Evolutionary conservation across 2,329 filamentous ascomycete genomes (phyloP), one percentile per base, ranked within the genome.

Genomic region (Aspergillus unguis): DNA sequence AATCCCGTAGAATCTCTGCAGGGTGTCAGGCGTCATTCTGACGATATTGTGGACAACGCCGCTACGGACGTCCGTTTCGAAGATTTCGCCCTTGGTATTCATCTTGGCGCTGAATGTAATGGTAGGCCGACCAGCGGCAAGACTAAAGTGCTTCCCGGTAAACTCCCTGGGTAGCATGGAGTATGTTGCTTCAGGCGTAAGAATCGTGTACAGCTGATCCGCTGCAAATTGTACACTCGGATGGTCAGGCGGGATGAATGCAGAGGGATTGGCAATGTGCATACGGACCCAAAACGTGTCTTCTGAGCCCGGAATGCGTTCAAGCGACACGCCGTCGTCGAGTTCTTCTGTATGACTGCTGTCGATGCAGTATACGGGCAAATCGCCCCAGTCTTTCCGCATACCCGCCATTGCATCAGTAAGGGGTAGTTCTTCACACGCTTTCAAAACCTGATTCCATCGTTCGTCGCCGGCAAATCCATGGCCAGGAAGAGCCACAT

Each of bases 241-340:
- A 52, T 80, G 73, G 6, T 80, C 71, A 28, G 74, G 75, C 7
- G 72, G 62, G 55, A 86, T 76, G 61, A 84, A 85, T 4, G 84
- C 83, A 2, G 83, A 83, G 1, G 83, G 84, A 55, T 86, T 85
- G 1, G 84, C 83, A 45, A 86, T 74, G 64, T 86, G 84, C 5
- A 84, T 69, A 59, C 82, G 83, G 9, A 85, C 65, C 84, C 84
- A 86, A 57, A 76, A 78, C 23, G 75, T 70, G 26, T 73, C 67
- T 2, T 70, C 62, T 2, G 69, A 69, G 5, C 70, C 77, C 6
- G 71, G 64, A 31, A 80, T 66, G 23, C 65, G 68, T 61, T 84
- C 80, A 11, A 86, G 62, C 0, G 83, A 86, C 4, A 86, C 69
- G 2, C 81, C 84, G 59, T 86, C 84, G 55, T 86, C 84, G 52